Base-by-base conservation (phyloP, 176 grass and related monocot genomes). In the Oryza brachyantha region DNA sequence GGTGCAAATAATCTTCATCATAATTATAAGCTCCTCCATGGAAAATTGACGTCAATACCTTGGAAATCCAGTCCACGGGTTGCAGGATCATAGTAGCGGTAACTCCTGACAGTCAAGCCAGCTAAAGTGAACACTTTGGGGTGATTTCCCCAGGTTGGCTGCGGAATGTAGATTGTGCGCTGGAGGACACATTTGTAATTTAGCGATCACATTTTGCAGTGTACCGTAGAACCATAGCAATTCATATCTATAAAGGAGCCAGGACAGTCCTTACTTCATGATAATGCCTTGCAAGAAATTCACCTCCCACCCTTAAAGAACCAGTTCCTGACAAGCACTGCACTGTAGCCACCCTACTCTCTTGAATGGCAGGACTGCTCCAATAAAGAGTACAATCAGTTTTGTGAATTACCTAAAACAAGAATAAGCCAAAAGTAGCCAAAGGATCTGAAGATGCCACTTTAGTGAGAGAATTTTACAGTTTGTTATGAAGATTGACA, bases 251-350 rank as follows among this genome's bases (percentile, higher is more conserved):
- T 17, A 45, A 65, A 78, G 32, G 25, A 65, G 9, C 35, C 13
- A 80, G 11, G 27, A 29, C 63, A 67, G 72, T 71, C 8, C 27
- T 61, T 79, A 99, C 96, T 82, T 99, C 90, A 79, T 91, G 81
- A 78, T 99, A 93, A 82, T 99, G 96, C 50, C 86, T 99, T 66
- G 88, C 96, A 82, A 99, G 92, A 91, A 99, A 99, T 81, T 99
- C 96, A 29, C 81, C 86, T 45, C 96, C 96, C 50, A 99, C 96
- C 50, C 96, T 80, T 80, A 99, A 48, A 36, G 96, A 99, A 73
- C 96, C 96, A 66, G 96, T 99, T 69, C 96, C 92, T 64, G 96
- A 99, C 58, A 99, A 87, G 39, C 92, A 95, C 24, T 99, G 96
- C 8, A 93, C 96, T 37, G 96, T 95, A 22, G 72, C 81, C 76